phyloP scores from a whole-genome alignment of 2,329 filamentous ascomycete species.

The Mycosphaerelloides madeirae region DNA sequence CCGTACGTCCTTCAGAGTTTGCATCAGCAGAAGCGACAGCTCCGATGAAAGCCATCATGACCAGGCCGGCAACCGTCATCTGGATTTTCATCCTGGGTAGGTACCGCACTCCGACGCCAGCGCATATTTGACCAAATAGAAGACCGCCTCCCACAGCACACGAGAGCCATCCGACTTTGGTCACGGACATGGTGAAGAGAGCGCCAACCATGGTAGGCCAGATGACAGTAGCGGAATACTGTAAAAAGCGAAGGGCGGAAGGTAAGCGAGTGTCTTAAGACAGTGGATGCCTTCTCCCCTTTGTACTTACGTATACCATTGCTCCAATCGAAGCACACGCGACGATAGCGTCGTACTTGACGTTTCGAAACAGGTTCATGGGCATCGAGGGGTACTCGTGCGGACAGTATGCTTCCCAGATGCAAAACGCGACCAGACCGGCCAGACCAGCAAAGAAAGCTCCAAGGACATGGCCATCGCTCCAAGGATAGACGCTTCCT shows the following conservation, averaged over 20 bases:
- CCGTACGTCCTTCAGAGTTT: slow-evolving; percentile 5
- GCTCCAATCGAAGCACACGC: slow-evolving; percentile 32
- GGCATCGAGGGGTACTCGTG: slow-evolving; percentile 32
- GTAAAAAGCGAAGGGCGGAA: no score
- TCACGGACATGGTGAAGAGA: slow-evolving; percentile 10
- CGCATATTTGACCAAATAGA: slow-evolving; percentile 13
- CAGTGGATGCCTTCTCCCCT: no score
- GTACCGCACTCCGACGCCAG: slow-evolving; percentile 10
- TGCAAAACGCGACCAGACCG: slow-evolving; percentile 10
- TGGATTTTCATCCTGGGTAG: slow-evolving; percentile 15
- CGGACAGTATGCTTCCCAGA: slow-evolving; percentile 16
- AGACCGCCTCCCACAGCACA: slow-evolving; percentile 12
- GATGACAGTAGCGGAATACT: slow-evolving; percentile 21
- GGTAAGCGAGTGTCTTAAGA: no score
- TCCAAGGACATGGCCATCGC: slow-evolving; percentile 11
- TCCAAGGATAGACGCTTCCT: slow-evolving; percentile 16
- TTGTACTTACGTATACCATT: slow-evolving; percentile 31
- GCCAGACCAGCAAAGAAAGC: slow-evolving; percentile 14
- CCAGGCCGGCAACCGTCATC: slow-evolving; percentile 8
- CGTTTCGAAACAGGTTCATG: slow-evolving; percentile 26
- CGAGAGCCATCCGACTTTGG: slow-evolving; percentile 10
- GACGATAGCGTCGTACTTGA: slow-evolving; percentile 31
- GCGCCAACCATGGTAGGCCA: slow-evolving; percentile 13
- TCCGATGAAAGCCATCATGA: slow-evolving; percentile 16
- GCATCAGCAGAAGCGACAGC: slow-evolving; percentile 6